Evolutionary conservation across 305 asterid species (phyloP).

Genomic region (Caryopteris hybrid): DNA sequence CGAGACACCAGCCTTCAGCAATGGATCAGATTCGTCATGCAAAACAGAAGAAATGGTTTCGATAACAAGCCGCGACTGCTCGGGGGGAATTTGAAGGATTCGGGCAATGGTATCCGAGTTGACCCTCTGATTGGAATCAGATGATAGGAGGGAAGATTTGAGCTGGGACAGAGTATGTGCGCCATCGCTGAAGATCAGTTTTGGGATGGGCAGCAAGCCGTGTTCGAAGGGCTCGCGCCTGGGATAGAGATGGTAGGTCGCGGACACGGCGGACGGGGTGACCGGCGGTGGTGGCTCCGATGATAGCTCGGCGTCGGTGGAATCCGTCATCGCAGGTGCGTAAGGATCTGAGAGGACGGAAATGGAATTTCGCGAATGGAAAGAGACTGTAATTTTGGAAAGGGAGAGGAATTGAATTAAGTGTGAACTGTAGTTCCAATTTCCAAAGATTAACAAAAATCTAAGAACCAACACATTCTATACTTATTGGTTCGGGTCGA

Average conservation of each 20-base stretch:
- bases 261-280: slow-evolving; percentile 17
- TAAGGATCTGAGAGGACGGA: slow-evolving; percentile 27
- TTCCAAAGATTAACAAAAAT: neutral
- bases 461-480: neutral
- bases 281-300: slow-evolving; percentile 29
- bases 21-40: slow-evolving; percentile 70
- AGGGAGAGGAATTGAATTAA: neutral
- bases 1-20: slow-evolving; percentile 42
- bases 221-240: slow-evolving; percentile 96
- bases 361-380: slow-evolving; percentile 1
- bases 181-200: slow-evolving; percentile 80
- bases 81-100: slow-evolving; percentile 62
- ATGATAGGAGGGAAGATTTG: slow-evolving; percentile 57
- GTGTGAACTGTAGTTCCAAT: neutral
- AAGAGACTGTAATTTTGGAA: slow-evolving; percentile 8
- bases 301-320: slow-evolving; percentile 24
- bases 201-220: slow-evolving; percentile 90
- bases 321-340: slow-evolving; percentile 39
- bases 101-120: slow-evolving; percentile 42
- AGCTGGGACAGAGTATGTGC: slow-evolving; percentile 65
- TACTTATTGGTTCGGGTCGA: neutral
- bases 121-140: slow-evolving; percentile 43
- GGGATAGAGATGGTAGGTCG: slow-evolving; percentile 52
- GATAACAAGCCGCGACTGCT: slow-evolving; percentile 71
- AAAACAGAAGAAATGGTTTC: slow-evolving; percentile 77